These are phyloP conservation scores for Cicer judaicum DNA, from an alignment of 306 rosid genomes.

Conservation along the genomic window DNA sequence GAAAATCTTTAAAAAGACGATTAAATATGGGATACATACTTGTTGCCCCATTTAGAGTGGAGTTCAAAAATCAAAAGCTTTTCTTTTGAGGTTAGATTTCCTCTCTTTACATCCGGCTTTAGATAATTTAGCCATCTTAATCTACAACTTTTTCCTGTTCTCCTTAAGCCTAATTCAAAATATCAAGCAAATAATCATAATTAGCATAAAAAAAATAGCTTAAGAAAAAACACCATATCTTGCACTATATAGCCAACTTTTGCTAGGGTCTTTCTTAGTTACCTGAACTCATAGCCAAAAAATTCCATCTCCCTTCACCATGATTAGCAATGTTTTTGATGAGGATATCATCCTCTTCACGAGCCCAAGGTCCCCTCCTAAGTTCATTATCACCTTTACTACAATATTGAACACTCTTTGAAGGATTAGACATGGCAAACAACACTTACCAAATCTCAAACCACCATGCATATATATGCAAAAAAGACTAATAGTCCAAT, in stretches of 20 bases:
- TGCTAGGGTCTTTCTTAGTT: neutral
- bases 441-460: neutral
- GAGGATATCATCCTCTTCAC: constrained; percentile 73
- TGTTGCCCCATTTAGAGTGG: constrained; percentile 85
- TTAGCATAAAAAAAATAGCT: neutral
- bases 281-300: constrained; percentile 74
- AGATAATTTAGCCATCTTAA: constrained; percentile 86
- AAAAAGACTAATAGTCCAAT: neutral
- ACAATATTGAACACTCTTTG: constrained; percentile 40
- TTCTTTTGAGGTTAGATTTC: constrained; percentile 67
- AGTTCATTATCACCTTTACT: constrained; percentile 60
- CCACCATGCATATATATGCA: constrained; percentile 10
- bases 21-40: constrained; percentile 39
- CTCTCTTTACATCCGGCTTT: constrained; percentile 78
- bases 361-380: constrained; percentile 81
- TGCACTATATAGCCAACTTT: neutral
- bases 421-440: constrained; percentile 50
- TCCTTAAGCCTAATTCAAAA: constrained; percentile 55
- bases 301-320: constrained; percentile 81
- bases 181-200: constrained; percentile 18
- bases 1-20: neutral
- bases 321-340: constrained; percentile 55
- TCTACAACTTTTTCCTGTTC: constrained; percentile 93
- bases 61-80: constrained; percentile 79
- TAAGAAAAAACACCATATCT: neutral